Conservation (phyloP, 164 flowering plant species). For the Umbellularia californica region DNA sequence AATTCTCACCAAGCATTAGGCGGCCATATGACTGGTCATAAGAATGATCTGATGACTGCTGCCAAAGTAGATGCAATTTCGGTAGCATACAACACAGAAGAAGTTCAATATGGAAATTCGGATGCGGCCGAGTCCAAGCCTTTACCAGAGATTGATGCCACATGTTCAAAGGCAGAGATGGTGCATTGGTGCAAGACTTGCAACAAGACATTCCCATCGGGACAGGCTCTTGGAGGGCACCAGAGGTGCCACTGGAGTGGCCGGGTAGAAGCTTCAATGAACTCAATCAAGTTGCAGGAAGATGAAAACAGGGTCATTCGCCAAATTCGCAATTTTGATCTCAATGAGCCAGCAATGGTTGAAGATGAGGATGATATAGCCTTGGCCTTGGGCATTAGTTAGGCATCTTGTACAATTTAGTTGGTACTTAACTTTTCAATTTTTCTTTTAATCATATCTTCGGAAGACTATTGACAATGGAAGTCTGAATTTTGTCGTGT, state of each 20-base stretch:
- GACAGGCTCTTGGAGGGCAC: slow-evolving; percentile 46
- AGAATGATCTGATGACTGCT: slow-evolving; percentile 14
- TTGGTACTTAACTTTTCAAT: no score
- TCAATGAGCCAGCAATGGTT: slow-evolving; percentile 42
- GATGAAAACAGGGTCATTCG: slow-evolving; percentile 5
- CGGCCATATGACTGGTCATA: slow-evolving; percentile 65
- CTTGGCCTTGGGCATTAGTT: no score
- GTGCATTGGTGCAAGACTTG: slow-evolving; percentile 27
- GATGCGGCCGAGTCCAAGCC: neutral
- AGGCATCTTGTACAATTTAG: no score
- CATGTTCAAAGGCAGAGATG: neutral
- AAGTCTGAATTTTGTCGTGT: no score
- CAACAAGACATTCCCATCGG: slow-evolving; percentile 29
- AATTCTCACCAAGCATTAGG: slow-evolving; percentile 59
- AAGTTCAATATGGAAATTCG: neutral
- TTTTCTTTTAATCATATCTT: no score
- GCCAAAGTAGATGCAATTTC: slow-evolving; percentile 2
- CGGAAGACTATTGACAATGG: no score
- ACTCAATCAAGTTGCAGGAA: neutral
- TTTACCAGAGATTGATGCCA: neutral
- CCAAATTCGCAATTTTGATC: slow-evolving; percentile 34
- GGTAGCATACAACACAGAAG: neutral
- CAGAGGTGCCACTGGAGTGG: slow-evolving; percentile 26
- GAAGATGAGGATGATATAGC: neutral
- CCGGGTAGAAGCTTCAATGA: slow-evolving; percentile 9